Conservation (phyloP, 345 rosid genomes). For the Gossypium herbaceum region DNA sequence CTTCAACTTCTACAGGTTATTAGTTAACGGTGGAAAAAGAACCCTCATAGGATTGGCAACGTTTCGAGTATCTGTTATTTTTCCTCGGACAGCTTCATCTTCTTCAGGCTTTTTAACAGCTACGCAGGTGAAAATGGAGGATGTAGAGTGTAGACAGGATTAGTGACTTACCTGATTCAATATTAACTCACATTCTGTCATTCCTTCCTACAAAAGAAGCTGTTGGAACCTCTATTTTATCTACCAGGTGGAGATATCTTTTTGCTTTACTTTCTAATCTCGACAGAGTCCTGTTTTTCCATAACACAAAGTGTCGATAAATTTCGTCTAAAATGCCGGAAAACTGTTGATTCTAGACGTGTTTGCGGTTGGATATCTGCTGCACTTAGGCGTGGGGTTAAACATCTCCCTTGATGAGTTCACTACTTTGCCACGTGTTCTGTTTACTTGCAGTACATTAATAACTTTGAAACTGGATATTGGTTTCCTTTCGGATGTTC, state of each 20-base stretch:
- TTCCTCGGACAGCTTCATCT: too few relatives aligned
- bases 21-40: too few relatives aligned
- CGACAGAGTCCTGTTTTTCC: neutral
- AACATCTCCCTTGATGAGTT: neutral
- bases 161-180: neutral
- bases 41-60: too few relatives aligned
- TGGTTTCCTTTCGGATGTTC: neutral
- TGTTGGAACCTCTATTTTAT: neutral
- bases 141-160: neutral
- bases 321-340: neutral
- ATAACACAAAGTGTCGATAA: neutral
- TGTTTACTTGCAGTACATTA: neutral
- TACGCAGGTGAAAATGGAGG: neutral
- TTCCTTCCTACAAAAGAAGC: neutral
- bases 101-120: neutral
- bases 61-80: too few relatives aligned
- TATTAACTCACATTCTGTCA: neutral
- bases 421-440: neutral
- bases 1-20: too few relatives aligned
- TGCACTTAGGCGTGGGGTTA: neutral
- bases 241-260: neutral
- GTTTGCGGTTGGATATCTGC: neutral
- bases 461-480: neutral
- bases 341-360: neutral
- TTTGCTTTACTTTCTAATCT: neutral